phyloP scores from a whole-genome alignment of 768 basidiomycete genomes.

The Austroboletus festivus region DNA sequence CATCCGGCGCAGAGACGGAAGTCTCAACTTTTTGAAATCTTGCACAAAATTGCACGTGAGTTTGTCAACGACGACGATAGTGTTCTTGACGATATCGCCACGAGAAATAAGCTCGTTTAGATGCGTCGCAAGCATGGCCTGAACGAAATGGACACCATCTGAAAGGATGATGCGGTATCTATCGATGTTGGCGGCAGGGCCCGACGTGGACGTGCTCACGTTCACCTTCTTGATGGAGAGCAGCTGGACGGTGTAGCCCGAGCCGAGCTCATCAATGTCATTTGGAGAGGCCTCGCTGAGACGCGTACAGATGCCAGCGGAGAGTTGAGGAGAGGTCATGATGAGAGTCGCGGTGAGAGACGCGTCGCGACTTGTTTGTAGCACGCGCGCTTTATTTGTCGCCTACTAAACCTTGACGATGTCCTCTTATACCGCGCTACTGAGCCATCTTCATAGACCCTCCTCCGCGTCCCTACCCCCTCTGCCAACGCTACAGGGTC shows the following conservation, averaged over 20 bases:
- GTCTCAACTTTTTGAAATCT: constrained; percentile 55
- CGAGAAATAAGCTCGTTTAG: constrained; percentile 73
- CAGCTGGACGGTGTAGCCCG: constrained; percentile 64
- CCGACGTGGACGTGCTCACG: constrained; percentile 16
- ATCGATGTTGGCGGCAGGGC: constrained; percentile 40
- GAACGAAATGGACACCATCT: constrained; percentile 82
- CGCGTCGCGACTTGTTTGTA: constrained; percentile 19
- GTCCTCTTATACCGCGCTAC: constrained; percentile 25
- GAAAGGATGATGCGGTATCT: constrained; percentile 83
- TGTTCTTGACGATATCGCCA: constrained; percentile 58
- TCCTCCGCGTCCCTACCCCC: constrained; percentile 6
- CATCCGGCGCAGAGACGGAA: background rate
- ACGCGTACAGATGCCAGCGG: constrained; percentile 52
- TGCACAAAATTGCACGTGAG: constrained; percentile 83
- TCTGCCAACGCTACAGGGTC: constrained; percentile 23
- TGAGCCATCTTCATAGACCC: constrained; percentile 28
- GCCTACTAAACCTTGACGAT: background rate
- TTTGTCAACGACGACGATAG: constrained; percentile 66
- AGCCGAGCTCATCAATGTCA: constrained; percentile 29
- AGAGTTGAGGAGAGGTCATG: constrained; percentile 51
- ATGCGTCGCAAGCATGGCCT: constrained; percentile 94
- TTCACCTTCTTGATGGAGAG: constrained; percentile 80
- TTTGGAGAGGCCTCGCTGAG: constrained; percentile 40
- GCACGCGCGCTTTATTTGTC: constrained; percentile 8
- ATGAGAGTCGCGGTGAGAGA: constrained; percentile 9